Evolutionary conservation across 1,284 basidiomycete genomes (phyloP).

Genomic region (Vanrija sp.): DNA sequence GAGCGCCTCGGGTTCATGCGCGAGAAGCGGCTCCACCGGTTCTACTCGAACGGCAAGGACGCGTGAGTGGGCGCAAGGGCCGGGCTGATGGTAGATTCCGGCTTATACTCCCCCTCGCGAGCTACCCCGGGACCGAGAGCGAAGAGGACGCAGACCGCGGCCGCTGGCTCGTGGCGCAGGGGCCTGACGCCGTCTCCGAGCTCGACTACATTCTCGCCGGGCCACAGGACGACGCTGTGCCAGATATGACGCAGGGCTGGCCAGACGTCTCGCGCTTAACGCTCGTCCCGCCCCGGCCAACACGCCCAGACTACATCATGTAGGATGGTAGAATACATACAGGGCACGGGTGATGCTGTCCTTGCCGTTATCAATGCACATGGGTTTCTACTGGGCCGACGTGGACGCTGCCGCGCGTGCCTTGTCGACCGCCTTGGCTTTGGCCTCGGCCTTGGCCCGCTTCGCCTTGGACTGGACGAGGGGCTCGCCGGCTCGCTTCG

Average conservation of each 20-base stretch:
- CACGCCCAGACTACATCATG: constrained; percentile 7
- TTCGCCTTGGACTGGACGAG: too few relatives aligned
- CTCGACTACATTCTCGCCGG: constrained; percentile 2
- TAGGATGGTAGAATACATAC: constrained; percentile 2
- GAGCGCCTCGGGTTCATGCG: constrained; percentile 89
- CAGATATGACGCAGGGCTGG: not conserved
- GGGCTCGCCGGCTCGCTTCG: too few relatives aligned
- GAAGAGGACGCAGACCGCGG: constrained; percentile 27
- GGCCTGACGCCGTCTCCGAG: constrained; percentile 1
- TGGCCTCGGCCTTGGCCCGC: too few relatives aligned
- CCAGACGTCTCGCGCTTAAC: constrained; percentile 1
- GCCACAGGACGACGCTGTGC: not conserved
- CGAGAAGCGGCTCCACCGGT: constrained; percentile 89
- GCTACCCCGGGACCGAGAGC: constrained; percentile 16
- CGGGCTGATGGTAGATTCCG: constrained; percentile 26
- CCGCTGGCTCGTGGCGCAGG: constrained; percentile 13
- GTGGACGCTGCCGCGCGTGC: too few relatives aligned
- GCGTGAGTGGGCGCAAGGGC: constrained; percentile 37
- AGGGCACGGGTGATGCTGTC: not conserved
- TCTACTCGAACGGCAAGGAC: constrained; percentile 76
- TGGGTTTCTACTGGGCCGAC: too few relatives aligned
- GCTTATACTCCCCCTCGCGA: constrained; percentile 30
- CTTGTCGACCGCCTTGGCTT: too few relatives aligned
- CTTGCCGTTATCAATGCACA: not conserved
- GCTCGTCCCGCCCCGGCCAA: not conserved